Evolutionary conservation across 352 stramenopile genomes (phyloP).

Genomic region (Phytophthora citrophthora): DNA sequence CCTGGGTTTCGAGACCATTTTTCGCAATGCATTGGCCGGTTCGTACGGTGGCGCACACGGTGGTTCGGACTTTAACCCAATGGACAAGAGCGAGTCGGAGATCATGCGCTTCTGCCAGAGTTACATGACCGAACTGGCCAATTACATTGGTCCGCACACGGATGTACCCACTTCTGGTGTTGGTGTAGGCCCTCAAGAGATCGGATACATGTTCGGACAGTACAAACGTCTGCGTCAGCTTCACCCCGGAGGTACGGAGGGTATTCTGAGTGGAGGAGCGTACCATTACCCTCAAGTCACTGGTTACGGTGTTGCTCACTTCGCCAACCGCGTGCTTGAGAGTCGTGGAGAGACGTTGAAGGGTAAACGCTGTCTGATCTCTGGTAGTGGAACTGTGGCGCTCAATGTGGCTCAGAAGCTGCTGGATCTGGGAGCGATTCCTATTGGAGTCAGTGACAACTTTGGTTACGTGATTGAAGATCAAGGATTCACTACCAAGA

Average conservation of each 20-base stretch:
- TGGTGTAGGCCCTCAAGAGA: slow-evolving; percentile 93
- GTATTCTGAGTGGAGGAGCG: slow-evolving; percentile 89
- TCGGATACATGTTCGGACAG: slow-evolving; percentile 97
- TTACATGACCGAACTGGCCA: slow-evolving; percentile 98
- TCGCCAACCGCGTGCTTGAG: slow-evolving; percentile 94
- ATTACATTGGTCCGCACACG: slow-evolving; percentile 97
- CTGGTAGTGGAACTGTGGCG: slow-evolving; percentile 94
- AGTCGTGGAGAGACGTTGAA: slow-evolving; percentile 93
- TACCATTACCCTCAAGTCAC: slow-evolving; percentile 93
- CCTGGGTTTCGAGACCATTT: slow-evolving; percentile 95
- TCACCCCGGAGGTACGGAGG: slow-evolving; percentile 80
- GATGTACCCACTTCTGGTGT: slow-evolving; percentile 96
- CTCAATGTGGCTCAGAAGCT: slow-evolving; percentile 95
- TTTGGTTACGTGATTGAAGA: slow-evolving; percentile 96
- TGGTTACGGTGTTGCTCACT: slow-evolving; percentile 95
- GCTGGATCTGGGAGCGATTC: slow-evolving; percentile 95
- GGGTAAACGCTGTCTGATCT: slow-evolving; percentile 97
- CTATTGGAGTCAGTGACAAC: slow-evolving; percentile 96
- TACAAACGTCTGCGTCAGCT: slow-evolving; percentile 96
- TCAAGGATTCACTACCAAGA: slow-evolving; percentile 80
- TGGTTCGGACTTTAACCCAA: slow-evolving; percentile 97
- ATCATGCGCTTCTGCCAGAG: slow-evolving; percentile 98
- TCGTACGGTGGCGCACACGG: slow-evolving; percentile 85
- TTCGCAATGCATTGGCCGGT: slow-evolving; percentile 94
- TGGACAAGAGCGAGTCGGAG: slow-evolving; percentile 97